Evolutionary conservation across 331 rosid species (phyloP), one percentile per base, ranked within the genome.

Genomic region (Rosa hybrid): DNA sequence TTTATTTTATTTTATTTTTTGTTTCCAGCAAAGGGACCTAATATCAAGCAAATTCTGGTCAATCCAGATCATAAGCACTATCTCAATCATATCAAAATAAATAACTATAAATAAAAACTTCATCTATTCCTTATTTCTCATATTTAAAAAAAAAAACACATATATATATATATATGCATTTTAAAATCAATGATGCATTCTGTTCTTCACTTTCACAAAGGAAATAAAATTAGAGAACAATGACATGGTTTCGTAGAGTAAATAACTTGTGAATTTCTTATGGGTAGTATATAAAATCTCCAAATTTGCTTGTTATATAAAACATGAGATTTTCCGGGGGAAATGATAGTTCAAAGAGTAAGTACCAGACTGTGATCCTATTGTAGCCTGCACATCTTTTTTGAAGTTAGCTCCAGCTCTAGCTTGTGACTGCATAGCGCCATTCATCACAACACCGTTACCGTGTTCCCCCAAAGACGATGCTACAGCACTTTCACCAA

Each of bases 281-380:
- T 10, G 41, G 13, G 25, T 57, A 54, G 44, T 25, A 68, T 25
- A 41, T 75, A 41, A 59, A 59, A 27, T 38, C 11, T 50, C 34
- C 5, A 34, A 12, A 18, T 62, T 49, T 30, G 16, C 54, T 45
- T 1, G 12, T 38, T 38, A 18, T 30, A 20, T 18, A 41, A 77
- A 51, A 69, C 59, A 51, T 8, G 44, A 39, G 14, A 81, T 11
- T 46, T 62, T 53, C 76, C 46, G 7, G 3, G 72, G 53, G n/a
- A 10, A 20, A 64, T 21, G 42, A 65, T 59, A 30, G n/a, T 68
- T 51, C 12, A 70, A 69, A 84, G 83, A 64, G 80, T 78, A 75
- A 49, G 68, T 88, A 86, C 89, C 88, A 63, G 86, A 72, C 21
- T 82, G 76, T 62, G 87, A 84, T 65, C 88, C 86, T 78, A 78